Evolutionary conservation across 106 monocot genomes (phyloP).

Genomic region (Allium fistulosum): DNA sequence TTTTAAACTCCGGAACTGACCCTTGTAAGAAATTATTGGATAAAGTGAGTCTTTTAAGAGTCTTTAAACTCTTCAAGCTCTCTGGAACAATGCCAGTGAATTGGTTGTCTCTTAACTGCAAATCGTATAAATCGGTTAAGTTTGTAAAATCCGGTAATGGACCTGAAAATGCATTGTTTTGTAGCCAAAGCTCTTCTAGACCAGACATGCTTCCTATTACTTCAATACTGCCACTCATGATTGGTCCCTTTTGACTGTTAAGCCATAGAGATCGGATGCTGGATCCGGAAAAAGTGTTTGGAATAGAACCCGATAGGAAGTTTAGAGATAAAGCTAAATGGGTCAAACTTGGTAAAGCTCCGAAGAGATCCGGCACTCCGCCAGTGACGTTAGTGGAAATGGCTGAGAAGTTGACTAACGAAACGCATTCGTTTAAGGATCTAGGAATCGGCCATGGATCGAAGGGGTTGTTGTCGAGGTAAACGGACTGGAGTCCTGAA

Average conservation of each 20-base stretch:
- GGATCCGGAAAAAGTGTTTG: constrained; percentile 9
- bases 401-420: constrained; percentile 59
- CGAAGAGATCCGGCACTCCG: constrained; percentile 24
- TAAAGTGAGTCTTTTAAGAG: constrained; percentile 18
- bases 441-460: constrained; percentile 32
- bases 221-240: constrained; percentile 27
- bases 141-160: constrained; percentile 46
- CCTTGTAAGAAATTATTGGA: constrained; percentile 63
- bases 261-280: constrained; percentile 51
- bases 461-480: constrained; percentile 54
- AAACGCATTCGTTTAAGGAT: constrained; percentile 13
- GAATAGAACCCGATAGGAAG: constrained; percentile 16
- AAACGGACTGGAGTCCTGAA: constrained; percentile 29
- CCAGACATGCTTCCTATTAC: constrained; percentile 39
- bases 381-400: constrained; percentile 42
- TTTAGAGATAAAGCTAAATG: constrained; percentile 32
- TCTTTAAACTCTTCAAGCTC: constrained; percentile 18
- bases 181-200: constrained; percentile 50
- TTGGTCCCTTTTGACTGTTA: constrained; percentile 35
- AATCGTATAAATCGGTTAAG: constrained; percentile 21
- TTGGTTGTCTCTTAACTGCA: constrained; percentile 48
- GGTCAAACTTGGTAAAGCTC: constrained; percentile 23
- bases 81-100: constrained; percentile 45
- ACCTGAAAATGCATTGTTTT: constrained; percentile 56
- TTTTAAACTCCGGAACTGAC: constrained; percentile 27